Evolutionary conservation across 495 filamentous ascomycete genomes (phyloP), one percentile per base, ranked within the genome.

Genomic region (Tuber aestivum): DNA sequence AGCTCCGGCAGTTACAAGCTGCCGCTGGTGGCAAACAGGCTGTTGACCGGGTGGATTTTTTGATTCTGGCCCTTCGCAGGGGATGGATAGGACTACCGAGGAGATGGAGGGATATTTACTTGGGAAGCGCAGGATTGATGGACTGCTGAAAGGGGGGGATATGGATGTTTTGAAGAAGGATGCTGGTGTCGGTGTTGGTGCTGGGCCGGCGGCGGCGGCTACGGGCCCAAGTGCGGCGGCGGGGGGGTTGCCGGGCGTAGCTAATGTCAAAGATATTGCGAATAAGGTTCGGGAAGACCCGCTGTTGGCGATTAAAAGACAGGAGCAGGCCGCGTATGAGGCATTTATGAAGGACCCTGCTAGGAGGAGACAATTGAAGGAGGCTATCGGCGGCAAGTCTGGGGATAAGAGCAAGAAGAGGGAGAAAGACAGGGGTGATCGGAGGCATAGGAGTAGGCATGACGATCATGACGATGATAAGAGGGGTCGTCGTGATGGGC

Each of bases 91-190:
- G 70, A 93, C 93, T 74, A 91, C 91, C 0, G 94, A 97, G 83
- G 96, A 98, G 84, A 94, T 92, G 88, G 95, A 99, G 80, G 93
- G 92, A 12, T 98, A 97, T 82, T 84, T 99, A 10, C 87, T 99
- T 23, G 95, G 95, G 20, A 98, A 97, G 85, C 87, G 95, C 70
- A 88, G 95, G 16, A 93, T 99, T 80, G 94, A 97, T 85, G 88
- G 92, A 8, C 84, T 98, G n/a, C 88, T 97, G 73, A 95, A 94
- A 84, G 92, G 92, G 61, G 89, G 91, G 50, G 92, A 95, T 69
- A 88, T 89, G 75, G 90, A 94, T 85, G 92, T 91, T 78, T 84
- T 97, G 76, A 89, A 91, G 83, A 97, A 97, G 85, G 87, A 89
- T n/a, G 88, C 92, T n/a, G 56, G 56, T 18, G 27, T 88, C 88